These are phyloP conservation scores for Basipetospora sp. DNA, from an alignment of 2,329 filamentous ascomycete genomes.

Conservation along the genomic window DNA sequence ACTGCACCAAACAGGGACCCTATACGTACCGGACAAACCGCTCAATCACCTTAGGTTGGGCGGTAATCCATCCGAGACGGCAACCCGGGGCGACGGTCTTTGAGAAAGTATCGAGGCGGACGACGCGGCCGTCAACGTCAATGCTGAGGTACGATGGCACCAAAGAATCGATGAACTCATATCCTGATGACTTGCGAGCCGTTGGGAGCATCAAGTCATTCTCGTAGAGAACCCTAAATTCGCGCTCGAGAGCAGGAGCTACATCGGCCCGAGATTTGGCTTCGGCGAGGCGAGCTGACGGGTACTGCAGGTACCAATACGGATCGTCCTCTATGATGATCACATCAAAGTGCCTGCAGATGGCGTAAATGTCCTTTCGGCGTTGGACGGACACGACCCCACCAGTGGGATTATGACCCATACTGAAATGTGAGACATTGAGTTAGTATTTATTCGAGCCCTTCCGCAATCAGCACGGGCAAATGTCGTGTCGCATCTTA, in stretches of 20 bases:
- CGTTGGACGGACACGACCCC: slow-evolving; percentile 59
- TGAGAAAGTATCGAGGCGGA: slow-evolving; percentile 84
- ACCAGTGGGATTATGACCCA: slow-evolving; percentile 75
- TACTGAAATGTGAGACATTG: slow-evolving; percentile 9
- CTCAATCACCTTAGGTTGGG: slow-evolving; percentile 64
- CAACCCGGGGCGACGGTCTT: slow-evolving; percentile 87
- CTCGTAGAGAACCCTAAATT: too few species aligned
- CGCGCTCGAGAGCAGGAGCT: slow-evolving; percentile 6
- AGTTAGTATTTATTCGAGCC: too few species aligned
- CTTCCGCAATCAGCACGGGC: neutral
- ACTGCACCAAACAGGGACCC: too few species aligned
- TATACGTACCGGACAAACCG: slow-evolving; percentile 37
- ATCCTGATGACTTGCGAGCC: slow-evolving; percentile 39
- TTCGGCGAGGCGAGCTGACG: slow-evolving; percentile 45
- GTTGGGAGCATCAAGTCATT: slow-evolving; percentile 9
- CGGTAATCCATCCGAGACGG: slow-evolving; percentile 79
- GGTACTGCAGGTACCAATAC: slow-evolving; percentile 89
- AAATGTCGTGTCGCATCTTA: neutral
- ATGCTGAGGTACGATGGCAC: slow-evolving; percentile 69
- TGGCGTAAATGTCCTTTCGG: slow-evolving; percentile 60
- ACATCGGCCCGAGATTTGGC: slow-evolving; percentile 31
- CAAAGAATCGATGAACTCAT: slow-evolving; percentile 66
- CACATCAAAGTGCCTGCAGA: slow-evolving; percentile 74
- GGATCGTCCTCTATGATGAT: slow-evolving; percentile 90
- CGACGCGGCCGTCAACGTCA: slow-evolving; percentile 72